Conservation (phyloP, 345 rosid species). For the Syzygium aqueum region DNA sequence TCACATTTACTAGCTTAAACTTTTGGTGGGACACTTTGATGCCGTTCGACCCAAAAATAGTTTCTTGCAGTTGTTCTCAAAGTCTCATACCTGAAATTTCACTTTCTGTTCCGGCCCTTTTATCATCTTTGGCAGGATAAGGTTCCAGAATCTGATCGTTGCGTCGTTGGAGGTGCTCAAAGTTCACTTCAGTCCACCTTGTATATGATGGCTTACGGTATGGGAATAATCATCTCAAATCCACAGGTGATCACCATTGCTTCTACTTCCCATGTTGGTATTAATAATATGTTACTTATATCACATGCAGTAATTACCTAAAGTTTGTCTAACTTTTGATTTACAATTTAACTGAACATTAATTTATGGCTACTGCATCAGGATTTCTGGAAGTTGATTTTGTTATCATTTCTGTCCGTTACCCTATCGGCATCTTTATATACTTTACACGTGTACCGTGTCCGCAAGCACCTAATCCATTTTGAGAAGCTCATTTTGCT, state of each 20-base stretch:
- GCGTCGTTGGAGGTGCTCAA: constrained; percentile 87
- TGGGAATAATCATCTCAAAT: constrained; percentile 71
- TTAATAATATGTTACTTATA: neutral
- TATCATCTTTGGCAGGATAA: constrained; percentile 32
- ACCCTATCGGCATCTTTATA: constrained; percentile 54
- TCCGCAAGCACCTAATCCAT: constrained; percentile 63
- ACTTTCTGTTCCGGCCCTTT: neutral
- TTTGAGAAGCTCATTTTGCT: constrained; percentile 30
- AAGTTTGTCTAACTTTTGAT: neutral
- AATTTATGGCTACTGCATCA: constrained; percentile 8
- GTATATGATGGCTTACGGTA: constrained; percentile 49
- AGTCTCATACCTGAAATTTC: neutral
- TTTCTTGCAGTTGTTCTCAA: neutral
- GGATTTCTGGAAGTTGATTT: constrained; percentile 82
- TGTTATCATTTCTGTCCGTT: constrained; percentile 34
- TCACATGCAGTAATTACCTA: neutral
- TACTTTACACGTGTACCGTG: constrained; percentile 33
- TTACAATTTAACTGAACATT: neutral
- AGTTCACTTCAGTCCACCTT: constrained; percentile 76
- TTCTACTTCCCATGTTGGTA: neutral
- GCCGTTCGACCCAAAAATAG: neutral
- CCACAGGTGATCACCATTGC: constrained; percentile 37
- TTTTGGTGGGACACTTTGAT: neutral
- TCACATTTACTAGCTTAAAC: neutral
- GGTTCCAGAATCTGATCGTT: constrained; percentile 74